Evolutionary conservation across 2,329 filamentous ascomycete species (phyloP).

Genomic region (Hymenotorrendiella dingleyae): DNA sequence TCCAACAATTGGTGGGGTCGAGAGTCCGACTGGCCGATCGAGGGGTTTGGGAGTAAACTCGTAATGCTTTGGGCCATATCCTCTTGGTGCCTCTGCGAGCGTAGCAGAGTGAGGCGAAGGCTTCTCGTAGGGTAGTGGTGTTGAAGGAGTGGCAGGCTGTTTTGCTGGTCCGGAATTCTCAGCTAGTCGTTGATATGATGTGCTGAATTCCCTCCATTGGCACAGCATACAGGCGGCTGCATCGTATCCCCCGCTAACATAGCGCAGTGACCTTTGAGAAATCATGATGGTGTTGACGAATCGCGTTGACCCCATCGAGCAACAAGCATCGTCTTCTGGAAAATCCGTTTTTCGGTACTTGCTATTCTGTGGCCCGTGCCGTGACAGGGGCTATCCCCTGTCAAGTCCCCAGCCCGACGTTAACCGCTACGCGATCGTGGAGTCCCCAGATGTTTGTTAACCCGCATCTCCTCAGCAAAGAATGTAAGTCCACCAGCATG

Average conservation of each 20-base stretch:
- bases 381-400: neutral
- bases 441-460: conserved; percentile 13
- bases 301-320: too few species aligned
- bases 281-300: conserved; percentile 21
- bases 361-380: neutral
- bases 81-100: conserved; percentile 42
- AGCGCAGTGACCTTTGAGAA: conserved; percentile 17
- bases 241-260: conserved; percentile 15
- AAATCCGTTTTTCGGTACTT: too few species aligned
- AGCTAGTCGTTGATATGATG: conserved; percentile 36
- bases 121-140: too few species aligned
- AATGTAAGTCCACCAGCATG: conserved; percentile 13
- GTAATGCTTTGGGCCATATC: conserved; percentile 50
- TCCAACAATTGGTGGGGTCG: conserved; percentile 63
- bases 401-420: conserved; percentile 5
- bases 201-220: conserved; percentile 46
- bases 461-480: conserved; percentile 2
- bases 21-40: conserved; percentile 75
- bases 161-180: conserved; percentile 20
- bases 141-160: conserved; percentile 2
- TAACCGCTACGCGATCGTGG: conserved; percentile 18
- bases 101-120: conserved; percentile 3
- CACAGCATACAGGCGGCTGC: conserved; percentile 41
- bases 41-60: conserved; percentile 55
- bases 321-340: too few species aligned